phyloP scores from a whole-genome alignment of 768 basidiomycete genomes.

The Polyporus arcularius region DNA sequence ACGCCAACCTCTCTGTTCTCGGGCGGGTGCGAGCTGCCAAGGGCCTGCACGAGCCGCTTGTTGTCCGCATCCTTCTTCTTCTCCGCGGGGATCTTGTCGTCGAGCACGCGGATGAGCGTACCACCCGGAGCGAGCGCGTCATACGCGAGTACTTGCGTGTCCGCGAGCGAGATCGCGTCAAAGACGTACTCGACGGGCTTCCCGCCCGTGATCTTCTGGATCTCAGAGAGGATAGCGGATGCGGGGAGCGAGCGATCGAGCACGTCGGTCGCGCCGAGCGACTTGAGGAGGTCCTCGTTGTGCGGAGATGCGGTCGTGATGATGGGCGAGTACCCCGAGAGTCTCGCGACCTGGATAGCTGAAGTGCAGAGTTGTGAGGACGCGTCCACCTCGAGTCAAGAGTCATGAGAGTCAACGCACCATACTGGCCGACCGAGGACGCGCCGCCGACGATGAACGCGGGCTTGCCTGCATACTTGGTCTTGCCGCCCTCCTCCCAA shows the following conservation, averaged over 20 bases:
- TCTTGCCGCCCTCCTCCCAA: slow-evolving; percentile 18
- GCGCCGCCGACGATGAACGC: slow-evolving; percentile 25
- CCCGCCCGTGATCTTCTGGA: neutral
- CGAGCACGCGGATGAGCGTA: slow-evolving; percentile 29
- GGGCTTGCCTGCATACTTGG: slow-evolving; percentile 21
- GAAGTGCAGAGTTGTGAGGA: neutral
- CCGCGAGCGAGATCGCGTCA: slow-evolving; percentile 36
- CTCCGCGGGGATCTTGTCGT: slow-evolving; percentile 2
- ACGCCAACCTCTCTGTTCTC: slow-evolving; percentile 3
- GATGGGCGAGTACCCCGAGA: slow-evolving; percentile 28
- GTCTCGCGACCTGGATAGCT: slow-evolving; percentile 26
- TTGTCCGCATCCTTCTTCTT: neutral
- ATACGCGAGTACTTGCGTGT: slow-evolving; percentile 42
- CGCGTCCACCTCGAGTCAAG: neutral
- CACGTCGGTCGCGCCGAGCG: slow-evolving; percentile 29
- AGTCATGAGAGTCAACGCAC: neutral
- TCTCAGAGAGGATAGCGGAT: slow-evolving; percentile 7
- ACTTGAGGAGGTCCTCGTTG: slow-evolving; percentile 20
- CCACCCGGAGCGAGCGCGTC: slow-evolving; percentile 40
- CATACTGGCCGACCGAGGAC: slow-evolving; percentile 24
- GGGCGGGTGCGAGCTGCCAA: slow-evolving; percentile 8
- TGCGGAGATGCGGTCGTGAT: slow-evolving; percentile 27
- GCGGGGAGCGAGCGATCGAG: slow-evolving; percentile 20
- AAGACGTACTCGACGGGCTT: slow-evolving; percentile 24
- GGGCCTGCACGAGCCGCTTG: slow-evolving; percentile 1